Conservation (phyloP, 768 basidiomycete genomes). For the Suillus cothurnatus region DNA sequence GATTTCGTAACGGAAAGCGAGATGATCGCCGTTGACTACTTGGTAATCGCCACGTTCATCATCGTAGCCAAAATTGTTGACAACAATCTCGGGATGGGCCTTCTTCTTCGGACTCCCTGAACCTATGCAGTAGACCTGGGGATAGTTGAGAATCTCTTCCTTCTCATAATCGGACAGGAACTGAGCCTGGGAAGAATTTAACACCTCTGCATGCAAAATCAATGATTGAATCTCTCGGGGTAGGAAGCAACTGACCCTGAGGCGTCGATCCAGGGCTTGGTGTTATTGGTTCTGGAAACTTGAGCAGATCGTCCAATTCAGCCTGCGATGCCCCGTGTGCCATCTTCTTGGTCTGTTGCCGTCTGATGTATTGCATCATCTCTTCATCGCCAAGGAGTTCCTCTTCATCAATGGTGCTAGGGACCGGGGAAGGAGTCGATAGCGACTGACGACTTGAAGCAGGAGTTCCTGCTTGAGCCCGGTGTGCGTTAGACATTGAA, state of each 20-base stretch:
- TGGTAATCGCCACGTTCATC: slow-evolving; percentile 98
- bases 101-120: slow-evolving; percentile 81
- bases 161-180: slow-evolving; percentile 86
- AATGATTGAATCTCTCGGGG: slow-evolving; percentile 12
- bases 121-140: slow-evolving; percentile 81
- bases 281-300: slow-evolving; percentile 88
- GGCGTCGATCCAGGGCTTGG: slow-evolving; percentile 70
- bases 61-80: slow-evolving; percentile 94
- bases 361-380: slow-evolving; percentile 91
- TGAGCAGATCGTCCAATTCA: slow-evolving; percentile 84
- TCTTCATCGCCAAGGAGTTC: slow-evolving; percentile 92
- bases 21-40: slow-evolving; percentile 87
- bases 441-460: slow-evolving; percentile 74
- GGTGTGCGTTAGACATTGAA: slow-evolving; percentile 48
- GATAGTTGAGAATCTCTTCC: slow-evolving; percentile 88
- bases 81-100: slow-evolving; percentile 68
- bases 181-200: slow-evolving; percentile 66
- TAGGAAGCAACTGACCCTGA: slow-evolving; percentile 52
- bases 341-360: slow-evolving; percentile 87
- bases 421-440: slow-evolving; percentile 84
- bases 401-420: slow-evolving; percentile 80
- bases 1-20: slow-evolving; percentile 96
- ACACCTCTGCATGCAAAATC: slow-evolving; percentile 47
- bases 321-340: slow-evolving; percentile 82
- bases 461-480: slow-evolving; percentile 57